Evolutionary conservation across 2,329 filamentous ascomycete genomes (phyloP).

Genomic region (Fusarium temperatum): DNA sequence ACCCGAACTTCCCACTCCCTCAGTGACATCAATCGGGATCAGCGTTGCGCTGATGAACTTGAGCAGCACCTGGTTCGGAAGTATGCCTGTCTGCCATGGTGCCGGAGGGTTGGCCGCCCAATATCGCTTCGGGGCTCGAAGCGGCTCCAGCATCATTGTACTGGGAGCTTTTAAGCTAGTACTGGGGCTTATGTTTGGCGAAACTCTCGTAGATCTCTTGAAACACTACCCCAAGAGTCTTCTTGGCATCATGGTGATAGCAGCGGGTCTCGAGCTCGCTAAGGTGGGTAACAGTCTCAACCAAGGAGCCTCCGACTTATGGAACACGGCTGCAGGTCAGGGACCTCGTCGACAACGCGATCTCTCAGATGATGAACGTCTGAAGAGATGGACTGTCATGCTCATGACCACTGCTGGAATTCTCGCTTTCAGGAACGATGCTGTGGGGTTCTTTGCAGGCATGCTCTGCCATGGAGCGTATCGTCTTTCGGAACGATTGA

Average conservation of each 20-base stretch:
- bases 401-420: slow-evolving; percentile 84
- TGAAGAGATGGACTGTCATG: slow-evolving; percentile 88
- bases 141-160: slow-evolving; percentile 82
- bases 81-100: slow-evolving; percentile 95
- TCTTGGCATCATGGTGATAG: slow-evolving; percentile 88
- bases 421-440: slow-evolving; percentile 89
- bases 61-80: slow-evolving; percentile 87
- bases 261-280: slow-evolving; percentile 86
- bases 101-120: slow-evolving; percentile 91
- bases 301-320: slow-evolving; percentile 69
- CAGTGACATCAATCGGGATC: slow-evolving; percentile 79
- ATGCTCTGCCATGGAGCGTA: slow-evolving; percentile 81
- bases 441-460: slow-evolving; percentile 84
- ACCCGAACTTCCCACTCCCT: slow-evolving; percentile 72
- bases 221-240: slow-evolving; percentile 77
- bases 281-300: slow-evolving; percentile 87
- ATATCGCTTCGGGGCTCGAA: slow-evolving; percentile 89
- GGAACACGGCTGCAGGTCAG: slow-evolving; percentile 60
- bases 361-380: slow-evolving; percentile 73
- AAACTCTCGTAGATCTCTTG: slow-evolving; percentile 76
- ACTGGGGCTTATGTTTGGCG: slow-evolving; percentile 79
- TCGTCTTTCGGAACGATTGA: slow-evolving; percentile 54
- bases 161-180: slow-evolving; percentile 80
- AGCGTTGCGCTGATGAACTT: slow-evolving; percentile 89
- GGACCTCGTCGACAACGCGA: slow-evolving; percentile 57